Conservation (phyloP, 1,139 yeast genomes). For the Suhomyces maxii region DNA sequence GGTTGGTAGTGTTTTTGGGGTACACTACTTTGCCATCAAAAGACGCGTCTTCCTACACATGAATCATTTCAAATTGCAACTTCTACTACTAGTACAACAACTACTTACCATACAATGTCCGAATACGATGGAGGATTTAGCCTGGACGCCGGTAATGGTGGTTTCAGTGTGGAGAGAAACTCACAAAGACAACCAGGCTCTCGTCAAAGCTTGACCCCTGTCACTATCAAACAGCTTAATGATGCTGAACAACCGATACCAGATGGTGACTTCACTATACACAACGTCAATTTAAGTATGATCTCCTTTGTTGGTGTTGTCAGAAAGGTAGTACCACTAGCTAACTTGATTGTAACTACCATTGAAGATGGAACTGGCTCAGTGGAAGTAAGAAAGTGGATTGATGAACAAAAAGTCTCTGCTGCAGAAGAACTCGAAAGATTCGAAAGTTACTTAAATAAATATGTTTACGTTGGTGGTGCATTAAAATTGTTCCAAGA, state of each 20-base stretch:
- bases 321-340: constrained; percentile 56
- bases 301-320: constrained; percentile 68
- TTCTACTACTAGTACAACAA: not conserved
- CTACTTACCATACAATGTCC: constrained; percentile 16
- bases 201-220: constrained; percentile 65
- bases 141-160: constrained; percentile 24
- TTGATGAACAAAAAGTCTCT: constrained; percentile 48
- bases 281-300: constrained; percentile 61
- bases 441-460: constrained; percentile 28
- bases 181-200: constrained; percentile 38
- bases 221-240: constrained; percentile 75
- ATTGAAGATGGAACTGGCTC: constrained; percentile 88
- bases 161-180: constrained; percentile 32
- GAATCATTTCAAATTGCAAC: not conserved
- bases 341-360: constrained; percentile 54
- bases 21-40: not conserved
- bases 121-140: constrained; percentile 33
- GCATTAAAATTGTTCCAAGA: constrained; percentile 70
- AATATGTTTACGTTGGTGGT: constrained; percentile 72
- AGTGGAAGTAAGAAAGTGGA: constrained; percentile 70
- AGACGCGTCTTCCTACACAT: constrained; percentile 1
- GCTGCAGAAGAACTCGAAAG: constrained; percentile 36
- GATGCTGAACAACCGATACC: constrained; percentile 66
- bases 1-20: too few relatives aligned
- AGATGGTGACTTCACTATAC: constrained; percentile 72